Evolutionary conservation across 2,329 filamentous ascomycete species (phyloP), one percentile per base, ranked within the genome.

Genomic region (Pseudomassariella vexata): DNA sequence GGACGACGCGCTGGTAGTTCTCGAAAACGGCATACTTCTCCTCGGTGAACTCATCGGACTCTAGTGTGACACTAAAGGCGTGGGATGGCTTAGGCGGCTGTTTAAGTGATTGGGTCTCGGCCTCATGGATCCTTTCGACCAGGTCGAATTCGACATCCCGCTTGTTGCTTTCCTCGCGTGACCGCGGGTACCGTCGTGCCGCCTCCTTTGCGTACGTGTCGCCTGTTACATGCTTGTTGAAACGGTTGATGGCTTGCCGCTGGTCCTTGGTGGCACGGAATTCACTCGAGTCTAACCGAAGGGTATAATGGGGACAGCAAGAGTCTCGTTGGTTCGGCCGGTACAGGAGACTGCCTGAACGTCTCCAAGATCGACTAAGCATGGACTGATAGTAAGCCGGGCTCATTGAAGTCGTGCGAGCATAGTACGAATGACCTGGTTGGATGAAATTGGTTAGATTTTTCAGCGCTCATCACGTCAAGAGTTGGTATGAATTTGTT

Each of bases 271-370:
- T 71, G 5, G 84, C 66, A 43, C 73, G 78, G 58, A 84, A 85
- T 23, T 68, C 61, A 28, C 64, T 56, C 16, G 77, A 76, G 47
- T 86, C 82, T 14, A 89, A 66, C 28, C 84, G 77, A 33, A 92
- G 79, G 1, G 84, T 88, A 55, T 90, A 96, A 52, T 95, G 88
- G 26, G 89, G 88, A 56, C 92, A 98, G 51, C 92, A 98, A 40
- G 87, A 85, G 35, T 79, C 70, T 37, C 73, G 72, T 48, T 86
- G 79, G 56, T 92, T 82, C 10, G 85, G 85, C 39, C 85, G 78
- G 59, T 92, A 92, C 29, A 92, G 64, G 7, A 87, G 65, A 18
- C 63, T 76, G 11, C 74, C 79, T 22, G 79, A 88, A 41, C 84
- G 73, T 55, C 85, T 80, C 84, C 84, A 92, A 40, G 80, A 84